These are phyloP conservation scores for Sporopachydermia quercuum DNA, from an alignment of 805 yeast genomes.

Conservation along the genomic window DNA sequence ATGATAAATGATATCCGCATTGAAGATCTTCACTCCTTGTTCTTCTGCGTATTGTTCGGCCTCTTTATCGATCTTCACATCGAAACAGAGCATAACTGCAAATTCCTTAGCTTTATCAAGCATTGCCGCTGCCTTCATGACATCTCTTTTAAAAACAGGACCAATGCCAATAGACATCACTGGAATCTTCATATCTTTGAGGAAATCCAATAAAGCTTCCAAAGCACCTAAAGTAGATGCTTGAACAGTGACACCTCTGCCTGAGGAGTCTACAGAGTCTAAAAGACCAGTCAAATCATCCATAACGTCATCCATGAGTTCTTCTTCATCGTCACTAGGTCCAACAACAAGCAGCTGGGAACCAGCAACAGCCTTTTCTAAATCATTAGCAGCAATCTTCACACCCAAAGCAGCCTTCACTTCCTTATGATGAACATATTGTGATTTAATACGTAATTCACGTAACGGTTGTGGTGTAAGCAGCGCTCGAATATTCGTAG, in stretches of 20 bases:
- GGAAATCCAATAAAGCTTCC: constrained; percentile 92
- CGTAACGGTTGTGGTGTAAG: constrained; percentile 96
- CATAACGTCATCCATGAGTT: constrained; percentile 95
- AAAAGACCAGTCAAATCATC: constrained; percentile 90
- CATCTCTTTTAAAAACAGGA: constrained; percentile 96
- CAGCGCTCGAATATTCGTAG: constrained; percentile 88
- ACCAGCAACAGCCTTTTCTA: constrained; percentile 98
- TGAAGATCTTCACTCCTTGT: constrained; percentile 81
- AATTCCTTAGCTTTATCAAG: constrained; percentile 88
- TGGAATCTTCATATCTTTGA: constrained; percentile 97
- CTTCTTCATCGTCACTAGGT: constrained; percentile 96
- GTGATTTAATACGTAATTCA: constrained; percentile 93
- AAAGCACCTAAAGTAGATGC: constrained; percentile 97
- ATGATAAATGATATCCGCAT: constrained; percentile 94
- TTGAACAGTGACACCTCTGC: constrained; percentile 96
- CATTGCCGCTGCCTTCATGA: constrained; percentile 95
- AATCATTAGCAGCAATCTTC: constrained; percentile 92
- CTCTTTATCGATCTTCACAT: constrained; percentile 92
- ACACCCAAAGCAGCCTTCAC: constrained; percentile 99
- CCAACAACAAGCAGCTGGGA: constrained; percentile 90
- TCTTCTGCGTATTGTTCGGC: constrained; percentile 97
- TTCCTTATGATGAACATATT: constrained; percentile 90
- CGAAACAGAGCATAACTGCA: constrained; percentile 98
- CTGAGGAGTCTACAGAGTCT: constrained; percentile 88
- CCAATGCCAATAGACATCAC: constrained; percentile 98